phyloP scores from a whole-genome alignment of 345 rosid genomes.

The Acer saccharum region DNA sequence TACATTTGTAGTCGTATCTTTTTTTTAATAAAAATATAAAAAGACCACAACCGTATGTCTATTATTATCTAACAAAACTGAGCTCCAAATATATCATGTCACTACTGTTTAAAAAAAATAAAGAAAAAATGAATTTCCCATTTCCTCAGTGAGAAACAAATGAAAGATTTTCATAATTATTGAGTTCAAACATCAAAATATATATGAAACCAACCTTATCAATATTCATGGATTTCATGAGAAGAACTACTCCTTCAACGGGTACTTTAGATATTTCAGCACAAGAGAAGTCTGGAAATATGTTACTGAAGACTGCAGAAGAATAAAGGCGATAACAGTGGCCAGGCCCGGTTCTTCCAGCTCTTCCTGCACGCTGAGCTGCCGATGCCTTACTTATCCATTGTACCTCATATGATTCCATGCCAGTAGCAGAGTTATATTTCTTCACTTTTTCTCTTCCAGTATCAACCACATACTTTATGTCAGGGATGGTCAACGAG shows the following conservation, averaged over 20 bases:
- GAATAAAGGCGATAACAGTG: conserved; percentile 93
- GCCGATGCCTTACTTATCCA: conserved; percentile 98
- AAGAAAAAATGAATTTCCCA: neutral
- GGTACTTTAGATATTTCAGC: conserved; percentile 88
- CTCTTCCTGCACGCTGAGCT: conserved; percentile 93
- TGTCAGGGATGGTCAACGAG: conserved; percentile 89
- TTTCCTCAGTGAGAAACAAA: neutral
- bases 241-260: conserved; percentile 81
- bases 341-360: conserved; percentile 97
- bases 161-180: neutral
- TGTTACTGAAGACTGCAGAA: conserved; percentile 71
- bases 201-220: conserved; percentile 52
- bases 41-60: neutral
- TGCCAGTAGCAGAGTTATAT: conserved; percentile 69
- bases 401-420: conserved; percentile 71
- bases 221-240: conserved; percentile 85
- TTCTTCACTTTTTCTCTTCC: conserved; percentile 89
- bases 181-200: neutral
- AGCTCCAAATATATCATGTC: neutral
- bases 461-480: conserved; percentile 94
- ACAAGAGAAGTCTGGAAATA: conserved; percentile 67
- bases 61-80: neutral
- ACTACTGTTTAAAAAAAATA: neutral
- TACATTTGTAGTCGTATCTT: neutral
- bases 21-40: too few species aligned